Conservation (phyloP, 225 moss, liverwort and hornwort species). For the Marchantia paleacea region DNA sequence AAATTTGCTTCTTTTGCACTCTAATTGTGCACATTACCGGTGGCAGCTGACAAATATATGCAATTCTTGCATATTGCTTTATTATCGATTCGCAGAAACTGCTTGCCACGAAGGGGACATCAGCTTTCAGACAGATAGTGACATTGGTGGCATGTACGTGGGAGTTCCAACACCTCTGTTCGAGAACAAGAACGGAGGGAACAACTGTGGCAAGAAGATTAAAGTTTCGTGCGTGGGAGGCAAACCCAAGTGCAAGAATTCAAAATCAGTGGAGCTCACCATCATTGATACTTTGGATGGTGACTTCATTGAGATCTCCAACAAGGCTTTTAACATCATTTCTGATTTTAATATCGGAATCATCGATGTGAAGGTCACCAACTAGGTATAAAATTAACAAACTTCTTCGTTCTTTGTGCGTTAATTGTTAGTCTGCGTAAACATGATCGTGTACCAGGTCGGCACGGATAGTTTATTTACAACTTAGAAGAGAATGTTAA, state of each 20-base stretch:
- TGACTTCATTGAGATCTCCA: constrained; percentile 7
- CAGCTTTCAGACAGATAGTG: background rate
- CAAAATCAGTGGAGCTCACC: background rate
- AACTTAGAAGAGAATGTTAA: no score
- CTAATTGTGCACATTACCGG: no score
- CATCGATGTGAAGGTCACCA: background rate
- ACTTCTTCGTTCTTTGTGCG: no score
- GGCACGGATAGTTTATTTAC: no score
- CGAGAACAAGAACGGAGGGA: background rate
- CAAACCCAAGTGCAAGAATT: background rate
- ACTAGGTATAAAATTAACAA: no score
- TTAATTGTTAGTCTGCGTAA: no score
- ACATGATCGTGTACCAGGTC: no score
- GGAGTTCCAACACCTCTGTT: background rate
- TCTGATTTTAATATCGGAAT: constrained; percentile 8
- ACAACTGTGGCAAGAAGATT: constrained; percentile 1
- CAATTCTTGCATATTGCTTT: no score
- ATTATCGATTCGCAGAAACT: no score
- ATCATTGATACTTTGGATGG: constrained; percentile 5
- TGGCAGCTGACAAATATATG: no score
- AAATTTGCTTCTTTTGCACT: no score
- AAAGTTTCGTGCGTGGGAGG: background rate
- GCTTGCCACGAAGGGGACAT: no score
- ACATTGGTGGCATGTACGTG: background rate
- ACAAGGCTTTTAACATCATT: constrained; percentile 1